Base-by-base conservation (phyloP, 768 basidiomycete genomes). In the Galerina sulciceps region DNA sequence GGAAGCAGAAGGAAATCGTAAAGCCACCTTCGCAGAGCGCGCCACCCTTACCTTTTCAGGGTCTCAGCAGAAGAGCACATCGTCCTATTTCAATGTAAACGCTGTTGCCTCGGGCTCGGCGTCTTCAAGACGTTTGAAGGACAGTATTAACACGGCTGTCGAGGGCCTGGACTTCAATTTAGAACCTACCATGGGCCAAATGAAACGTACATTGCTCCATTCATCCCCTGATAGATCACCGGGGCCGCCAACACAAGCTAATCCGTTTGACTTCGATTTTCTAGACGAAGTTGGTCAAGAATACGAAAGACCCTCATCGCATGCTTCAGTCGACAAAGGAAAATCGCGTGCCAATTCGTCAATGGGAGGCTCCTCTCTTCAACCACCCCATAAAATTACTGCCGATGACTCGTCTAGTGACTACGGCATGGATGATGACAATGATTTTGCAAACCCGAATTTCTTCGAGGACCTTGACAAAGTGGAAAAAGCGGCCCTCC, bases 251-350 rank as follows among this genome's bases (percentile, higher is more conserved):
- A 43, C 49, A 6, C 18, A 51, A 20, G 65, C 45, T 8, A 59
- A 67, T 36, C 54, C 53, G 2, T 73, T 73, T 49, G 74, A 74
- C 60, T 66, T 71, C 20, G 71, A 75, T 47, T 53, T 71, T 31
- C 47, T 69, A 11, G 57, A 67, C 44, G 69, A 68, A 38, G 10
- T 68, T 22, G 65, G 59, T 14, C 48, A 56, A 31, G 53, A 66
- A 55, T 65, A 65, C 18, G 50, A 56, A 31, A 31, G 26, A 31
- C 26, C 26, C 26, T 8, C 8, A 20, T 48, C 53, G 8, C 66
- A 62, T 11, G 53, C 60, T 13, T 41, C 47, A 22, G 5, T n/a
- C 18, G 35, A 59, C 38, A 67, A 69, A 65, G 66, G 68, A 20
- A 67, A 67, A 55, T 61, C 49, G 40, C 58, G 58, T 22, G 52